These are phyloP conservation scores for Athelia sp. DNA, from an alignment of 1,284 basidiomycete species.

Conservation along the genomic window DNA sequence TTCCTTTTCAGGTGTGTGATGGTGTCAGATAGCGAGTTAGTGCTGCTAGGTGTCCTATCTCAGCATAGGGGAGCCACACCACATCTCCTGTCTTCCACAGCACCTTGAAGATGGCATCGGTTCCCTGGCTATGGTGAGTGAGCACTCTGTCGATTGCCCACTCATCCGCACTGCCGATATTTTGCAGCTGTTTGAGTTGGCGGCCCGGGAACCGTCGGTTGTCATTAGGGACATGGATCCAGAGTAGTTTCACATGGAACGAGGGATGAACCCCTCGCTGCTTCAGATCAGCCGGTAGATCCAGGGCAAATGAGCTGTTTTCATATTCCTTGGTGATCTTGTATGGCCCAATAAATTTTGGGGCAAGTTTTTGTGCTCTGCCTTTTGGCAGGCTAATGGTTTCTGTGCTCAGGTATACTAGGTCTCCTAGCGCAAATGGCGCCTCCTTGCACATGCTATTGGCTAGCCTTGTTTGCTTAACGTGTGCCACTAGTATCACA, in stretches of 20 bases:
- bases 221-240: constrained; percentile 25
- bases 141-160: constrained; percentile 21
- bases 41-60: constrained; percentile 15
- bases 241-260: constrained; percentile 25
- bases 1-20: background rate
- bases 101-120: constrained; percentile 19
- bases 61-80: constrained; percentile 22
- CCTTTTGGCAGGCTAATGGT: constrained; percentile 27
- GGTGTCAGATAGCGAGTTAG: constrained; percentile 19
- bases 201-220: constrained; percentile 21
- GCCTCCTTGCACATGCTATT: constrained; percentile 15
- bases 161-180: constrained; percentile 11
- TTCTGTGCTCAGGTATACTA: constrained; percentile 30
- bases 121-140: constrained; percentile 16
- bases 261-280: constrained; percentile 22
- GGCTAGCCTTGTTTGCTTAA: constrained; percentile 22
- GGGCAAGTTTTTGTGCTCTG: constrained; percentile 23
- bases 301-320: constrained; percentile 22
- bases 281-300: constrained; percentile 21
- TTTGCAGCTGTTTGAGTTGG: constrained; percentile 8
- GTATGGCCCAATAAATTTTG: constrained; percentile 30
- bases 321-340: constrained; percentile 17
- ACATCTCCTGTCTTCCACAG: constrained; percentile 24
- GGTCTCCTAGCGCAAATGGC: constrained; percentile 17
- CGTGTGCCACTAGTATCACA: constrained; percentile 19